phyloP scores from a whole-genome alignment of 108 stramenopile genomes.

The Chaetoceros tenuissimus region DNA sequence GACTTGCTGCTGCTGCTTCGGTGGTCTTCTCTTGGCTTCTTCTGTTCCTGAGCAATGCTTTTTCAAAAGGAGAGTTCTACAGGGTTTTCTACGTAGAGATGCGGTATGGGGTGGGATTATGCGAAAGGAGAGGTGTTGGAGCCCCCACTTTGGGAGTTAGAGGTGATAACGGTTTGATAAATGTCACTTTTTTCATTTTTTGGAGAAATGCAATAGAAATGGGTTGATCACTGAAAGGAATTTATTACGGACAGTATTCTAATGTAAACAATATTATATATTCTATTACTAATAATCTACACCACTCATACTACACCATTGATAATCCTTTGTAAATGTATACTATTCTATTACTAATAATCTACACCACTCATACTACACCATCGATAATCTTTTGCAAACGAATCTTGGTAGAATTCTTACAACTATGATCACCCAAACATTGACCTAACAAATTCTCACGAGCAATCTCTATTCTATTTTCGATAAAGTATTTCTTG shows the following conservation, averaged over 20 bases:
- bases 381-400: neutral
- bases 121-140: too few relatives aligned
- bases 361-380: neutral
- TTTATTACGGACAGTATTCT: neutral
- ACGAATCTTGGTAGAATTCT: slow-evolving; percentile 6
- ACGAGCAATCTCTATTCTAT: slow-evolving; percentile 21
- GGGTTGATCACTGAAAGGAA: neutral
- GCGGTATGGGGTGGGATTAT: neutral
- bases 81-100: neutral
- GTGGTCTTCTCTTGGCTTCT: neutral
- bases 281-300: neutral
- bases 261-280: neutral
- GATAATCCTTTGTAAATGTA: neutral
- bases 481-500: slow-evolving; percentile 14
- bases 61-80: neutral
- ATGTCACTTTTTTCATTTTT: too few relatives aligned
- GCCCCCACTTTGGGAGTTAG: too few relatives aligned
- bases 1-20: neutral
- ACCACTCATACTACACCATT: neutral
- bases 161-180: too few relatives aligned
- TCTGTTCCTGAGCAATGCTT: neutral
- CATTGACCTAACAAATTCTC: slow-evolving; percentile 57
- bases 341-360: neutral
- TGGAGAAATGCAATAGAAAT: too few relatives aligned
- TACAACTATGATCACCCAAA: slow-evolving; percentile 39